phyloP scores from a whole-genome alignment of 306 rosid species.

The Luffa acutangula region DNA sequence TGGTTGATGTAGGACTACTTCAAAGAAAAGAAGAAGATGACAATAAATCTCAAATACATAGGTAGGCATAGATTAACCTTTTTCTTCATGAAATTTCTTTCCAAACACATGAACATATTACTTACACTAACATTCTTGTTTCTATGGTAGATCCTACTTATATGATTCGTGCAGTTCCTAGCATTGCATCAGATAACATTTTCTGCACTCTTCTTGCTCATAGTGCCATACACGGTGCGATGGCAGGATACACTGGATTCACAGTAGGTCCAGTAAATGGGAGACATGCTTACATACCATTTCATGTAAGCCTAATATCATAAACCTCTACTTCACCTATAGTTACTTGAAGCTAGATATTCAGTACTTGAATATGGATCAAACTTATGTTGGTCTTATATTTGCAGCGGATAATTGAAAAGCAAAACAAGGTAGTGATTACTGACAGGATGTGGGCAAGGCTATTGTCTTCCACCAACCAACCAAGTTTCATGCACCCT shows the following conservation, averaged over 20 bases:
- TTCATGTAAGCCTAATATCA: slow-evolving; percentile 31
- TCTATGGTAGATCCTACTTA: slow-evolving; percentile 8
- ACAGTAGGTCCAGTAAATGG: slow-evolving; percentile 59
- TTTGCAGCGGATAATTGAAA: slow-evolving; percentile 42
- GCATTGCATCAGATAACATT: no score
- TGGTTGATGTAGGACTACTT: slow-evolving; percentile 42
- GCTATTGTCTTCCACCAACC: slow-evolving; percentile 52
- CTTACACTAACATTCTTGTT: background rate
- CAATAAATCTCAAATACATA: slow-evolving; percentile 54
- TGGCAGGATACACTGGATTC: slow-evolving; percentile 21
- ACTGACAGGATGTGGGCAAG: slow-evolving; percentile 81
- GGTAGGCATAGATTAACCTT: slow-evolving; percentile 20
- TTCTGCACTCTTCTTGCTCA: no score
- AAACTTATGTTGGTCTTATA: background rate
- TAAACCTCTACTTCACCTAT: background rate
- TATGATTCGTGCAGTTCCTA: no score
- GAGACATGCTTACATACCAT: slow-evolving; percentile 58
- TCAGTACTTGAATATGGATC: background rate
- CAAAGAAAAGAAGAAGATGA: slow-evolving; percentile 21
- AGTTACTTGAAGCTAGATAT: background rate
- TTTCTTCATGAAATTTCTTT: background rate
- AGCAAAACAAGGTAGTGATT: slow-evolving; percentile 44
- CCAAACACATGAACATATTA: background rate
- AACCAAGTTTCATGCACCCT: slow-evolving; percentile 48
- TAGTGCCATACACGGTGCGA: no score